Evolutionary conservation across 2,329 filamentous ascomycete genomes (phyloP).

Genomic region (Juglanconis sp.): DNA sequence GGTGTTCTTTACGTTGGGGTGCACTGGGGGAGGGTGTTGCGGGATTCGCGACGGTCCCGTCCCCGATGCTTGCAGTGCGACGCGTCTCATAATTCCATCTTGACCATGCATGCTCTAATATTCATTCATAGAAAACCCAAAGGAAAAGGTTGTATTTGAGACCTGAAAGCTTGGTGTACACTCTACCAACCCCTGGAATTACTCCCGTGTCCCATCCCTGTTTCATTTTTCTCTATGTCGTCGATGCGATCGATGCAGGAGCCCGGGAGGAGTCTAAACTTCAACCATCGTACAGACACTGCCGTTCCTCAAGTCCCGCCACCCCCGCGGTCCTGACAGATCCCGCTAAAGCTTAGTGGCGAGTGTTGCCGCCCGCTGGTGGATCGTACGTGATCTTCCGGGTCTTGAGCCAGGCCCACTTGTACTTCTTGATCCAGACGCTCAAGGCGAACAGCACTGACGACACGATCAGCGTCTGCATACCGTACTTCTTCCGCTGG

Average conservation of each 20-base stretch:
- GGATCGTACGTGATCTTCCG: conserved; percentile 89
- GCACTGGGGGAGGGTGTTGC: too few relatives aligned
- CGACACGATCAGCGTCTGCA: conserved; percentile 86
- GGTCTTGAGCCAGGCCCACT: conserved; percentile 95
- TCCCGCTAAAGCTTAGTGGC: conserved; percentile 37
- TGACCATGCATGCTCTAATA: too few relatives aligned
- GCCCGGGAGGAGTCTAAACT: conserved; percentile 19
- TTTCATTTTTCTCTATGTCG: conserved; percentile 14
- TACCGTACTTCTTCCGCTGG: conserved; percentile 98
- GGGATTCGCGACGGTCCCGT: too few relatives aligned
- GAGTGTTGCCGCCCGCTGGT: conserved; percentile 52
- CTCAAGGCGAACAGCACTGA: conserved; percentile 79
- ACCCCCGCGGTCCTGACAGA: background rate
- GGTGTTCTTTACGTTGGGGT: too few relatives aligned
- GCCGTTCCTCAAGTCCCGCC: background rate
- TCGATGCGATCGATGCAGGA: conserved; percentile 18
- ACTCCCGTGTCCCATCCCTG: conserved; percentile 20
- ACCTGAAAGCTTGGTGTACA: conserved; percentile 37
- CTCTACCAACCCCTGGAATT: conserved; percentile 35
- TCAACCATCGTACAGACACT: conserved; percentile 10
- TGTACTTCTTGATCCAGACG: conserved; percentile 99
- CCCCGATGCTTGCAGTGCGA: too few relatives aligned
- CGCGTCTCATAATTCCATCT: too few relatives aligned
- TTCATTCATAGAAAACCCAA: background rate
- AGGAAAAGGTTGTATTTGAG: conserved; percentile 19